Evolutionary conservation across 305 asterid genomes (phyloP).

Genomic region (Caryopteris hybrid): DNA sequence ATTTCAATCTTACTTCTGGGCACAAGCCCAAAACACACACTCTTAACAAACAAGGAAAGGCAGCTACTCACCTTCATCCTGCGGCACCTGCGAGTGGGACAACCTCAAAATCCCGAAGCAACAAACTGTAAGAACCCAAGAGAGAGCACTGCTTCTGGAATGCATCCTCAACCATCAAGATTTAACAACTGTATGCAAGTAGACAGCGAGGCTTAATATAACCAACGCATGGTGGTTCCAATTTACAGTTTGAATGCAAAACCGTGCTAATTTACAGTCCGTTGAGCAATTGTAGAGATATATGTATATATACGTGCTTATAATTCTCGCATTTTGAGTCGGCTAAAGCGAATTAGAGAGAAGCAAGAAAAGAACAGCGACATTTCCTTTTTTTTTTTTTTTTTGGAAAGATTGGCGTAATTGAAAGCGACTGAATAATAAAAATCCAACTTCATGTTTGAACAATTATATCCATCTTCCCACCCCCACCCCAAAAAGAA

Average conservation of each 20-base stretch:
- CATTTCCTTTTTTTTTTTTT: too few relatives aligned
- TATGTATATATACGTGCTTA: background rate
- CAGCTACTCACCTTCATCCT: slow-evolving; percentile 41
- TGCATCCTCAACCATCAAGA: slow-evolving; percentile 28
- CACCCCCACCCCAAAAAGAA: too few relatives aligned
- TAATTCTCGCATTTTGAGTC: background rate
- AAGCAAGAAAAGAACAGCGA: too few relatives aligned
- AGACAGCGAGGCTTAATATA: background rate
- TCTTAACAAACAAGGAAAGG: background rate
- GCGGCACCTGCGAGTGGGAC: slow-evolving; percentile 46
- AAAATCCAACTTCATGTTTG: background rate
- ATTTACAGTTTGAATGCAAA: background rate
- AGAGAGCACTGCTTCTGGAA: slow-evolving; percentile 16
- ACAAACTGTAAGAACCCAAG: slow-evolving; percentile 26
- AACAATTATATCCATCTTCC: too few relatives aligned
- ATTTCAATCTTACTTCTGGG: background rate
- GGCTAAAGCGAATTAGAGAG: background rate
- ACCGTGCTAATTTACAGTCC: background rate
- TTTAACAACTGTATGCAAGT: background rate
- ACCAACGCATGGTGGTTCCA: background rate
- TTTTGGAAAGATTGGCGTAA: background rate
- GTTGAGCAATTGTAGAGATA: background rate
- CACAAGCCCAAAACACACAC: background rate
- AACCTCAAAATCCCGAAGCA: slow-evolving; percentile 26
- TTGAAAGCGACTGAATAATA: background rate